Evolutionary conservation across 176 grass and related monocot genomes (phyloP).

Genomic region (Oryza officinalis): DNA sequence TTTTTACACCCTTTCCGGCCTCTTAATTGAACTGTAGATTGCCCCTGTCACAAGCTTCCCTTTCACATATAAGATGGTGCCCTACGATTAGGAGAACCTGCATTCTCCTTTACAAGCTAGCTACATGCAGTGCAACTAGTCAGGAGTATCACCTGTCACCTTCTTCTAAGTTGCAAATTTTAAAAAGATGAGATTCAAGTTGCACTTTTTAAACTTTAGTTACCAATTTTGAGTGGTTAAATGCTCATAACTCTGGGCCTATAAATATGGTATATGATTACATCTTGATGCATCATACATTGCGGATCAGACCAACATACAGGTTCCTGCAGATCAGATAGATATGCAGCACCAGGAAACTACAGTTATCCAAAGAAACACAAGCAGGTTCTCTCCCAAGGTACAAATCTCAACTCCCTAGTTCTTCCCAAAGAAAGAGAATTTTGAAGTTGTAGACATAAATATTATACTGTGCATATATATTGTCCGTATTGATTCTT

Average conservation of each 20-base stretch:
- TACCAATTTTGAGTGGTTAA: constrained; percentile 23
- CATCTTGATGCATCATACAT: background rate
- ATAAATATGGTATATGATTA: constrained; percentile 36
- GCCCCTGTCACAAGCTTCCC: background rate
- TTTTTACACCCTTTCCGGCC: background rate
- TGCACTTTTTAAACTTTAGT: constrained; percentile 29
- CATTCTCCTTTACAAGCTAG: background rate
- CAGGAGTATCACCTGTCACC: background rate
- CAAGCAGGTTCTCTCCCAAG: constrained; percentile 23
- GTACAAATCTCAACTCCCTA: constrained; percentile 27
- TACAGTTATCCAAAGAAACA: background rate
- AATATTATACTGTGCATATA: background rate
- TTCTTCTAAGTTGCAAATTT: constrained; percentile 12
- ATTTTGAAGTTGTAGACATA: background rate
- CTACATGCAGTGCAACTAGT: constrained; percentile 15
- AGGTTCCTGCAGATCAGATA: background rate
- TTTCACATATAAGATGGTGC: constrained; percentile 29
- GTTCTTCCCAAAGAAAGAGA: background rate
- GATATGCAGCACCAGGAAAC: background rate
- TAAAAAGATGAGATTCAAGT: constrained; percentile 27
- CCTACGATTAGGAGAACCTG: constrained; percentile 5
- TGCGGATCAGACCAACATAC: background rate
- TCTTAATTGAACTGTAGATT: background rate
- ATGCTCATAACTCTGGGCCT: constrained; percentile 17
- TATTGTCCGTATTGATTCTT: no score